phyloP scores from a whole-genome alignment of 768 basidiomycete species.

The Trametes cubensis region DNA sequence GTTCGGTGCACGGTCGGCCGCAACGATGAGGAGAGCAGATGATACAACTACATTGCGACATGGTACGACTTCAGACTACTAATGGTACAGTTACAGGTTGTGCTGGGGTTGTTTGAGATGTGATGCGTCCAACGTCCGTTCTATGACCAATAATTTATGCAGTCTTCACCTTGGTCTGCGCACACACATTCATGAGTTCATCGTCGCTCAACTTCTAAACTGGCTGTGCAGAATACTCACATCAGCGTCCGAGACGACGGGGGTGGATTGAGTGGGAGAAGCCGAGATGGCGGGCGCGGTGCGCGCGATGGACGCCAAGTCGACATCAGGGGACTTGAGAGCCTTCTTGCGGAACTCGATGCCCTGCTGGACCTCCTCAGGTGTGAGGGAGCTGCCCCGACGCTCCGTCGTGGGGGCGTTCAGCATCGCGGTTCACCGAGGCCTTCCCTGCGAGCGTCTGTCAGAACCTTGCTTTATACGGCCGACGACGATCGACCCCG shows the following conservation, averaged over 20 bases:
- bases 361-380: constrained; percentile 69
- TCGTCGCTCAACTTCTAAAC: neutral
- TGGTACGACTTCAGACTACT: constrained; percentile 7
- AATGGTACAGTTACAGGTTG: constrained; percentile 10
- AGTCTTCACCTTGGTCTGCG: constrained; percentile 6
- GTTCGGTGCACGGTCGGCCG: too few relatives aligned
- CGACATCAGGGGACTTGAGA: constrained; percentile 54
- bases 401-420: constrained; percentile 19
- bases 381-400: constrained; percentile 48
- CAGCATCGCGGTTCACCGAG: constrained; percentile 11
- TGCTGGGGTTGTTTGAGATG: neutral
- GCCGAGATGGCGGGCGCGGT: constrained; percentile 72
- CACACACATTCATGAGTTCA: too few relatives aligned
- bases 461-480: neutral
- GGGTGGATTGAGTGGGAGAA: constrained; percentile 39
- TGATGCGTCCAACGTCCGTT: constrained; percentile 1
- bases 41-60: constrained; percentile 19
- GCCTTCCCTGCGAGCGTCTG: neutral
- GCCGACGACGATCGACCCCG: neutral
- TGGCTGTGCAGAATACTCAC: constrained; percentile 18
- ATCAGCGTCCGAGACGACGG: constrained; percentile 36
- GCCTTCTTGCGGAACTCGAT: constrained; percentile 72
- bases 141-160: constrained; percentile 15
- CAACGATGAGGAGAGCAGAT: neutral
- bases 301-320: constrained; percentile 80